Conservation (phyloP, 2,329 filamentous ascomycete species). For the Trichoderma koningiopsis region DNA sequence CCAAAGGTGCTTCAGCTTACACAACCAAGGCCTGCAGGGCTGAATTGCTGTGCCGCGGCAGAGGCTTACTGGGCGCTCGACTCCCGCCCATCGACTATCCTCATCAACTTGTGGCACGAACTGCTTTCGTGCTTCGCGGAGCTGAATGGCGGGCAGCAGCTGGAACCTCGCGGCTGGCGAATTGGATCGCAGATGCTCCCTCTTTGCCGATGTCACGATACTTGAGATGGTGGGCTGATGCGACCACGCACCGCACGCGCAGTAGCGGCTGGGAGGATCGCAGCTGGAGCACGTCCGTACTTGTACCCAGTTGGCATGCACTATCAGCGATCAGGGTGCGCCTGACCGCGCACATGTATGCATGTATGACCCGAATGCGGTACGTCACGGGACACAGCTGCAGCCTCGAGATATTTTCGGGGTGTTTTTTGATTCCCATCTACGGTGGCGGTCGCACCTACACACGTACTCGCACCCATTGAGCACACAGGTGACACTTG, state of each 20-base stretch:
- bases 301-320: background rate
- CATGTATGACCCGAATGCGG: conserved; percentile 20
- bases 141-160: background rate
- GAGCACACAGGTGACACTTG: background rate
- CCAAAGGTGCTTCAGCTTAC: background rate
- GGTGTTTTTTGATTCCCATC: background rate
- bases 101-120: background rate
- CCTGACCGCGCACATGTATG: conserved; percentile 21
- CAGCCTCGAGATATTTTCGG: background rate
- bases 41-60: background rate
- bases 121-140: background rate
- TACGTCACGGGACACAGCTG: conserved; percentile 7
- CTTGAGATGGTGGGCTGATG: conserved; percentile 15
- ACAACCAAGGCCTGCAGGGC: conserved; percentile 11
- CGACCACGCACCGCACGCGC: background rate
- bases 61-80: background rate
- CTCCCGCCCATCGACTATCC: background rate
- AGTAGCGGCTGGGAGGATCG: background rate
- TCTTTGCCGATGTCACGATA: conserved; percentile 10
- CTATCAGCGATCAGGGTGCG: conserved; percentile 2
- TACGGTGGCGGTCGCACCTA: background rate
- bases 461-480: background rate
- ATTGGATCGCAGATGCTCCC: conserved; percentile 6
- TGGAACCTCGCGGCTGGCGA: background rate
- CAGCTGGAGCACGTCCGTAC: background rate